A percentile compares a stretch with the other conserved stretches of the same genome.
phyloP scores from a whole-genome alignment of 2,329 filamentous ascomycete genomes.

The Verticillium longisporum region DNA sequence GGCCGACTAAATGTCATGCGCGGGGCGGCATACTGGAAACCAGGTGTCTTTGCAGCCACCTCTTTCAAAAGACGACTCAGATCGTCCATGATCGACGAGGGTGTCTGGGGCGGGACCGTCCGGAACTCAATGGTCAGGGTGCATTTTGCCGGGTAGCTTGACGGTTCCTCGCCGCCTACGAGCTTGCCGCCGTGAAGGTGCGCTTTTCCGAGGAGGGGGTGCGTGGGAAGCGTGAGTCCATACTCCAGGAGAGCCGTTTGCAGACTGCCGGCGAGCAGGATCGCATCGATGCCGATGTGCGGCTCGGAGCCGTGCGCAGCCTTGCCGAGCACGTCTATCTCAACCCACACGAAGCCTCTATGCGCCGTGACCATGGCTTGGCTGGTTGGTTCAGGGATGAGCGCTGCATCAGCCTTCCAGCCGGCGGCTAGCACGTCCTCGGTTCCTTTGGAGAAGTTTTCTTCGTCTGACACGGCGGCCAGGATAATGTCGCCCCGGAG shows the following conservation, averaged over 20 bases:
- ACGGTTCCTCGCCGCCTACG: slow-evolving; percentile 42
- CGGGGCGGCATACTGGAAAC: slow-evolving; percentile 31
- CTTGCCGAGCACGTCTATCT: slow-evolving; percentile 32
- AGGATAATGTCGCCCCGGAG: slow-evolving; percentile 44
- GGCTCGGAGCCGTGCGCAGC: slow-evolving; percentile 36
- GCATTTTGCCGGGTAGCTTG: slow-evolving; percentile 43
- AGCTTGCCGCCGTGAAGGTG: slow-evolving; percentile 41
- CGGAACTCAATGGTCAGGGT: slow-evolving; percentile 40
- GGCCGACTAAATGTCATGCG: slow-evolving; percentile 33
- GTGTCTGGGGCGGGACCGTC: slow-evolving; percentile 36
- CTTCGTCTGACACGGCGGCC: slow-evolving; percentile 47
- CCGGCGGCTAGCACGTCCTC: slow-evolving; percentile 41
- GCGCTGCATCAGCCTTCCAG: slow-evolving; percentile 44
- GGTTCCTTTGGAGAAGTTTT: slow-evolving; percentile 42
- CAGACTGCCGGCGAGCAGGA: slow-evolving; percentile 38
- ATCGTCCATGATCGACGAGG: slow-evolving; percentile 26
- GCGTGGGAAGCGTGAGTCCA: slow-evolving; percentile 24
- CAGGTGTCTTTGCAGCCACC: slow-evolving; percentile 21
- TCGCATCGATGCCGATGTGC: slow-evolving; percentile 41
- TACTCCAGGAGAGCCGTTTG: slow-evolving; percentile 36
- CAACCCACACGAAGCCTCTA: slow-evolving; percentile 42
- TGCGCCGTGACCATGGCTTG: slow-evolving; percentile 35
- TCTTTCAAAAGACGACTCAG: slow-evolving; percentile 27
- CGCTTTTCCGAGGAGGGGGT: slow-evolving; percentile 26
- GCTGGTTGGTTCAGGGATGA: slow-evolving; percentile 41